Evolutionary conservation across 495 filamentous ascomycete species (phyloP).

Genomic region (Daldinia childiae): DNA sequence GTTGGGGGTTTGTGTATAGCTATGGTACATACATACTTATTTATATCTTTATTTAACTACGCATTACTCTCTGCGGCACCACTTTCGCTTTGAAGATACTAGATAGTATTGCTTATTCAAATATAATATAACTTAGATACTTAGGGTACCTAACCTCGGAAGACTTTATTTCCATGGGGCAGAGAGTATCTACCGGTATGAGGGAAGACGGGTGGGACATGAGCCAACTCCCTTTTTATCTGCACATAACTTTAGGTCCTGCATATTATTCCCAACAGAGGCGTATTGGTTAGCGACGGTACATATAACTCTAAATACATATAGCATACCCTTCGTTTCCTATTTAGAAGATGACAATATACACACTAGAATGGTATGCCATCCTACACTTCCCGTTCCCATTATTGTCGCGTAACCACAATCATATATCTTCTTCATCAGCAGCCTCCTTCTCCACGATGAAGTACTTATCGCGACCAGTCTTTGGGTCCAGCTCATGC

Average conservation of each 20-base stretch:
- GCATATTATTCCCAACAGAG: too few species aligned
- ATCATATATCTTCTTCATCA: constrained; percentile 68
- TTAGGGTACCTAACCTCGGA: too few species aligned
- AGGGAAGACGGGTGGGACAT: too few species aligned
- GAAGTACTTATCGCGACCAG: constrained; percentile 68
- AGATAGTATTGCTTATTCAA: neutral
- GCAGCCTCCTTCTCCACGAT: constrained; percentile 68
- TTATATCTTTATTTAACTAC: neutral
- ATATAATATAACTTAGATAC: neutral
- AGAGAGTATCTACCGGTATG: too few species aligned
- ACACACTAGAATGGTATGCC: constrained; percentile 1
- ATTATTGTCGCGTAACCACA: neutral
- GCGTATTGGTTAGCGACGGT: too few species aligned
- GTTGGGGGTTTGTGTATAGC: neutral
- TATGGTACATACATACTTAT: neutral
- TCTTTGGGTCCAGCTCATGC: constrained; percentile 63
- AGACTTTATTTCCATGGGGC: too few species aligned
- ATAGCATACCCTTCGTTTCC: neutral
- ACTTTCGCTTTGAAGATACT: neutral
- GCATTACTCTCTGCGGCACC: neutral
- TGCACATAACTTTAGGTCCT: too few species aligned
- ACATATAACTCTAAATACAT: too few species aligned
- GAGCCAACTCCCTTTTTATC: too few species aligned
- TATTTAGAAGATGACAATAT: neutral
- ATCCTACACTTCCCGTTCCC: neutral